These are phyloP conservation scores for Allantophomopsis lycopodina DNA, from an alignment of 2,329 filamentous ascomycete species.

Conservation along the genomic window DNA sequence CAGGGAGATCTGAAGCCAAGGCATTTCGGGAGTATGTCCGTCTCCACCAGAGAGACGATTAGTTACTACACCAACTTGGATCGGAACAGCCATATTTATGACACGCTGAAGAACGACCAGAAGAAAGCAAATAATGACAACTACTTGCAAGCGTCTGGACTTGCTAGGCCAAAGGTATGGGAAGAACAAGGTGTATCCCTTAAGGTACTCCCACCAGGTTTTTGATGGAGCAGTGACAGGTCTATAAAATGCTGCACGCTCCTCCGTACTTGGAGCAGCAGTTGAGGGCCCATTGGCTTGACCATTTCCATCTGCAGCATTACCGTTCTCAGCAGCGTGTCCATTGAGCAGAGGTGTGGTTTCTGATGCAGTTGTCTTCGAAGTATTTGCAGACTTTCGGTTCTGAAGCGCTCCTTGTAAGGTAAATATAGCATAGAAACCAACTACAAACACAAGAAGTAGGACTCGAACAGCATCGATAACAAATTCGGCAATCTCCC, in stretches of 20 bases:
- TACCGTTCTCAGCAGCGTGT: slow-evolving; percentile 9
- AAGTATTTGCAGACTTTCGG: slow-evolving; percentile 13
- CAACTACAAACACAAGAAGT: slow-evolving; percentile 36
- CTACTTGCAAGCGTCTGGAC: slow-evolving; percentile 55
- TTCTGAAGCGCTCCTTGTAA: slow-evolving; percentile 13
- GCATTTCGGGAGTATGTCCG: slow-evolving; percentile 31
- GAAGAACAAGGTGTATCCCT: slow-evolving; percentile 86
- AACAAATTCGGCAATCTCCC: slow-evolving; percentile 51
- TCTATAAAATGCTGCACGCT: slow-evolving; percentile 74
- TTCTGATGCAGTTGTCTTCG: slow-evolving; percentile 37
- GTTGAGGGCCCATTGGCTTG: slow-evolving; percentile 26
- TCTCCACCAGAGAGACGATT: slow-evolving; percentile 49
- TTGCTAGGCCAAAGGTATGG: slow-evolving; percentile 94
- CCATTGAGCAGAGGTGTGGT: slow-evolving; percentile 44
- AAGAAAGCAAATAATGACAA: slow-evolving; percentile 70
- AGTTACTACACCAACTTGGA: slow-evolving; percentile 71
- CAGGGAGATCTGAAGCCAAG: slow-evolving; percentile 61
- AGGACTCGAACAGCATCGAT: slow-evolving; percentile 57
- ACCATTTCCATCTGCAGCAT: slow-evolving; percentile 19
- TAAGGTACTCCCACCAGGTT: slow-evolving; percentile 92
- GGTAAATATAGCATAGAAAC: slow-evolving; percentile 45
- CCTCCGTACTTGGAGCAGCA: slow-evolving; percentile 26
- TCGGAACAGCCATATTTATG: slow-evolving; percentile 77
- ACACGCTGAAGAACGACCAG: slow-evolving; percentile 69
- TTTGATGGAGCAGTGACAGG: slow-evolving; percentile 75